Evolutionary conservation across 75 land plant genomes (phyloP), one percentile per base, ranked within the genome.

Genomic region (Pinus tabuliformis): DNA sequence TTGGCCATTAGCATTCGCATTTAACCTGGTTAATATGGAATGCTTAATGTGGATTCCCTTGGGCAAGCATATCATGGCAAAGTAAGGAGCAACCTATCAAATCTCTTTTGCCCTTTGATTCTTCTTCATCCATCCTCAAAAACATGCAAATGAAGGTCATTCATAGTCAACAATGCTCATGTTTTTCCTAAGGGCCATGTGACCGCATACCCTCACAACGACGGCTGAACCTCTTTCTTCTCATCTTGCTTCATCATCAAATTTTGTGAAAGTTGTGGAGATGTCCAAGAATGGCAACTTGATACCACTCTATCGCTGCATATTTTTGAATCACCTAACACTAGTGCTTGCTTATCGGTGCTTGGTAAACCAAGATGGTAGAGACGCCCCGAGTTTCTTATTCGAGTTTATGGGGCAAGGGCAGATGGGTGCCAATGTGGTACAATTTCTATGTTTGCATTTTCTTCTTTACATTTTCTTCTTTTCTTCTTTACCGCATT

Each of bases 271-370:
- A 56, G 90, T 92, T 56, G 59, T 57, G 3, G 87, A 91, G 74
- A 92, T 93, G 22, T 76, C 90, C 1, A 75, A 89, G 70, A 87
- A 76, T 15, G 94, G 90, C 60, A 94, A 96, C 82, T 75, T 96
- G 74, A 80, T 96, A 58, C 99, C 99, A 22, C 79, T 96, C 8
- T 85, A 80, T 71, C 77, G 83, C 18, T 88, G 89, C 73, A 94
- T 96, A 64, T 91, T 96, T 80, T 86, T 87, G 22, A 97, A 96
- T 76, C 98, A 94, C 61, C 73, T 96, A 56, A 94, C 95, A 13
- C 97, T 97, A 12, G 93, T 96, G 37, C 83, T 92, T 18, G 97
- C 99, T 11, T 96, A 94, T 74, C 90, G 99, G 3, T 96, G 97
- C 80, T 81, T 96, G 62, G 98, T 96, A 3, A 89, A 79, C 70